Conservation (phyloP, 768 basidiomycete species). For the Lactarius psammicola region DNA sequence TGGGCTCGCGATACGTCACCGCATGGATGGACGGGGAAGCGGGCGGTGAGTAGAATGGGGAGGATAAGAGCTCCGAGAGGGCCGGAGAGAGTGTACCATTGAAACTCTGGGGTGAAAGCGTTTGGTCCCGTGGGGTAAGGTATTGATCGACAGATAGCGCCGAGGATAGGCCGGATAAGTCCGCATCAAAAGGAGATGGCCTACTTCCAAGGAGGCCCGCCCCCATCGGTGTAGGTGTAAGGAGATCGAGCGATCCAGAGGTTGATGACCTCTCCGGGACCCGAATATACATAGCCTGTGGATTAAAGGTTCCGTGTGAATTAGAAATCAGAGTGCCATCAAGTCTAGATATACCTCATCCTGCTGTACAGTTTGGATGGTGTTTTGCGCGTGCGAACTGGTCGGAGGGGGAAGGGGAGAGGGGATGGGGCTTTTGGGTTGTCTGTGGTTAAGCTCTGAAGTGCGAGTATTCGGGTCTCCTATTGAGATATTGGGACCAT, state of each 20-base stretch:
- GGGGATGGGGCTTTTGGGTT: background rate
- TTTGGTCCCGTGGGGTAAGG: slow-evolving; percentile 4
- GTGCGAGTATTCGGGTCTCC: background rate
- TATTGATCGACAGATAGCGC: slow-evolving; percentile 8
- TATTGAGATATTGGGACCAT: background rate
- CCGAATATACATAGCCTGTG: background rate
- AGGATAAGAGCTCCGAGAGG: slow-evolving; percentile 21
- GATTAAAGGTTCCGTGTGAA: background rate
- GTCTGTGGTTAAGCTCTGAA: background rate
- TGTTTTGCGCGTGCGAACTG: background rate
- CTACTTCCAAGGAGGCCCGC: background rate
- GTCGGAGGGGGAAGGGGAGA: background rate
- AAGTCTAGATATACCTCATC: background rate
- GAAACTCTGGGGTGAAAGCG: slow-evolving; percentile 2
- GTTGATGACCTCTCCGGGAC: background rate
- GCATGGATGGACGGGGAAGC: slow-evolving; percentile 16
- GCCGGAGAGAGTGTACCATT: slow-evolving; percentile 9
- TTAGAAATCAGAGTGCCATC: background rate
- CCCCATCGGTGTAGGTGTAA: background rate
- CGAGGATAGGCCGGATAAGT: slow-evolving; percentile 11
- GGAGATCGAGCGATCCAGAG: background rate
- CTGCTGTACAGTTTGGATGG: background rate
- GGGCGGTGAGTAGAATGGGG: slow-evolving; percentile 22
- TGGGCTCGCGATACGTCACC: slow-evolving; percentile 4
- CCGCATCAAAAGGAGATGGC: background rate